Evolutionary conservation across 805 yeast genomes (phyloP), one percentile per base, ranked within the genome.

Genomic region (Pichia eremophila): DNA sequence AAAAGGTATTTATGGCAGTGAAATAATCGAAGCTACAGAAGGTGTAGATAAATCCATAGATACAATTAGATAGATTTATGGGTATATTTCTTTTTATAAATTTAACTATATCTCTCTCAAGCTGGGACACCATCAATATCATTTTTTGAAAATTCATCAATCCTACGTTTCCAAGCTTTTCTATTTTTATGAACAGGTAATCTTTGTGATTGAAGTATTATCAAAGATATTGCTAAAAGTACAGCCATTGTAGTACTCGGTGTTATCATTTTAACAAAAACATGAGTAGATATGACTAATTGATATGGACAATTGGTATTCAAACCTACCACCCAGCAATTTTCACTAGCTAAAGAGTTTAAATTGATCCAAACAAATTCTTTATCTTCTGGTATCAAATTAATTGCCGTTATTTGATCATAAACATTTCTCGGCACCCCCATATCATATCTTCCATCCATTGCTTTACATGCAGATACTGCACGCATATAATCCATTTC

Each of bases 311-410:
- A 90, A 32, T 67, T 59, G 0, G 91, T 82, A 51, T 77, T 71
- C 0, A 87, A 78, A 0, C 95, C 96, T 1, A 95, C 96, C 5
- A 89, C 89, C 90, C 93, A 91, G 59, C 98, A 90, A 46, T 79
- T 75, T 3, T 73, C 65, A 19, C 81, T 79, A 1, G 86, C 75
- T 22, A 91, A 72, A 17, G 90, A 86, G 60, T 91, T 90, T 52
- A 88, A 55, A 64, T 87, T 88, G 4, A 88, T 76, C 97, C 97
- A 90, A 0, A 79, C 67, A 0, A 77, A 75, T 14, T 54, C 63
- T 15, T 64, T 60, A 3, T 55, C 50, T 0, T 46, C 38, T 0
- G 55, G 53, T 27, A 69, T 38, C 4, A 48, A 40, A 3, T 46
- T 39, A 1, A 51, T 48, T 18, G 71, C 53, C 47, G 48, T 50